Evolutionary conservation across 2,329 filamentous ascomycete genomes (phyloP), one percentile per base, ranked within the genome.

Genomic region (Dactylellina drechsleri): DNA sequence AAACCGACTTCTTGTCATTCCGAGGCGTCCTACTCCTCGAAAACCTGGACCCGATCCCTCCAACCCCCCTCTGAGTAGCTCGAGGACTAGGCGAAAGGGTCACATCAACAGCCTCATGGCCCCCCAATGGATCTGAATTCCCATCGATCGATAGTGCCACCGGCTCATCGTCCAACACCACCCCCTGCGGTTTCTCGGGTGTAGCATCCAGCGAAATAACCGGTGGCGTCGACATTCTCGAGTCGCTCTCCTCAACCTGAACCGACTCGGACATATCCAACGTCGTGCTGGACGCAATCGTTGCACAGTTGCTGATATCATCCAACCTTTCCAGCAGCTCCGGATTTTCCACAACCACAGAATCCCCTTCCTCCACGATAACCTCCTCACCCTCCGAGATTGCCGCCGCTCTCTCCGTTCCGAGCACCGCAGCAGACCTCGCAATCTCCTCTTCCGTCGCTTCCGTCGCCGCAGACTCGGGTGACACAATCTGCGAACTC

Each of bases 261-360:
- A 74, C 70, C 4, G 70, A 74, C 56, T 74, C 70, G 12, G 61
- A 67, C 58, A 74, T 74, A 58, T 67, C 64, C n/a, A 74, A 28
- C 20, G 57, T 64, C 43, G 70, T 67, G 23, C 43, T 62, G 1
- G 70, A 67, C 43, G 54, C 70, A 8, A 62, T 26, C 13, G 70
- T 74, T 20, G 70, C 70, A 50, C 70, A 67, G 10, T 53, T 66
- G 40, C 70, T 74, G 28, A 49, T 41, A 18, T 36, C 68, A 1
- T 73, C 68, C 4, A 62, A 23, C 28, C 45, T 45, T 1, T 64
- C 62, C 26, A 45, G 40, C n/a, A 53, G 41, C 50, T 56, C 62
- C 10, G 57, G 52, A 26, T 54, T 59, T 16, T 62, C 57, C 40
- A 74, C 61, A 43, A 67, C 28, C 20, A 54, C 62, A 0, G 49